These are phyloP conservation scores for Aspergillus sp. DNA, from an alignment of 2,329 filamentous ascomycete genomes.

Conservation along the genomic window DNA sequence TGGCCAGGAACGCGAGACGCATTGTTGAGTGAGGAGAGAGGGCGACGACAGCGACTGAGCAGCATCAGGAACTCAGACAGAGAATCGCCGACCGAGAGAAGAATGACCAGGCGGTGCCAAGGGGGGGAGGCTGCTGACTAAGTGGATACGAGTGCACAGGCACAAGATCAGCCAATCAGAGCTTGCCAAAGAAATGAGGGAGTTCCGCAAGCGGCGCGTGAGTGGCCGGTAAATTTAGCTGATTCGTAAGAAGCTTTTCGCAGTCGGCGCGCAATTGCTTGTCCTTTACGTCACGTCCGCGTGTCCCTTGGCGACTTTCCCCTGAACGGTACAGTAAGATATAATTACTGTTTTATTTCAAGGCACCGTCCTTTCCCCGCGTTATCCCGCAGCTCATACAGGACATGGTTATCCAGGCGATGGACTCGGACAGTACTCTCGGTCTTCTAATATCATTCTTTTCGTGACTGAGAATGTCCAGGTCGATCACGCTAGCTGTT, in stretches of 20 bases:
- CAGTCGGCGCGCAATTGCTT: not conserved
- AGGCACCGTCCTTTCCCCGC: too few species aligned
- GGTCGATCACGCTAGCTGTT: too few species aligned
- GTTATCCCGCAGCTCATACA: too few species aligned
- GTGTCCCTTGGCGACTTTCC: not conserved
- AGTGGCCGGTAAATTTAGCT: constrained; percentile 1
- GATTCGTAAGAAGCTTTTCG: not conserved
- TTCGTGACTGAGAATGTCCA: too few species aligned
- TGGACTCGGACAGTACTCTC: too few species aligned
- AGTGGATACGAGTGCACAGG: too few species aligned
- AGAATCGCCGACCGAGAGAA: not conserved
- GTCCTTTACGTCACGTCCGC: constrained; percentile 4
- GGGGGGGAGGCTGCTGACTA: not conserved
- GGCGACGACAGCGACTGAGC: not conserved
- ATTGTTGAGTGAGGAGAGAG: constrained; percentile 2
- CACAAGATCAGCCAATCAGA: not conserved
- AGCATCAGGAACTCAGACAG: not conserved
- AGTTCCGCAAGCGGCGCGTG: not conserved
- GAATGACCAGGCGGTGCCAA: not conserved
- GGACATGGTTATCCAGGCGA: too few species aligned
- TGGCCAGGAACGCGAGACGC: not conserved
- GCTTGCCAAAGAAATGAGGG: not conserved
- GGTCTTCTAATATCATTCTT: too few species aligned
- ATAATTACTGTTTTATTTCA: too few species aligned
- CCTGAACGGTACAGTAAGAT: not conserved